Conservation (phyloP, 225 moss, liverwort and hornwort genomes). For the Antitrichia curtipendula region DNA sequence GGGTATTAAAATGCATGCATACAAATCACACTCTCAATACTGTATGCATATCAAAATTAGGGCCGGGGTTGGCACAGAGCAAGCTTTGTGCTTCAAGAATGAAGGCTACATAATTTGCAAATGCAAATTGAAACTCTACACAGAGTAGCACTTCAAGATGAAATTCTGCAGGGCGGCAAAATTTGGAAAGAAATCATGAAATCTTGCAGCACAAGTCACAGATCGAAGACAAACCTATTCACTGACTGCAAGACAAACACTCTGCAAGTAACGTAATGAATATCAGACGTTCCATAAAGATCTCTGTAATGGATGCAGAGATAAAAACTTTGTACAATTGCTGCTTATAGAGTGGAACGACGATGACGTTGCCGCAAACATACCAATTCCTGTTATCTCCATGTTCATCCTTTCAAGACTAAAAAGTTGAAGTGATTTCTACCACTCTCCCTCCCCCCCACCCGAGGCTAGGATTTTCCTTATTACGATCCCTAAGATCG, state of each 20-base stretch:
- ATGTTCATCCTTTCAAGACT: background rate
- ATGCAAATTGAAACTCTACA: background rate
- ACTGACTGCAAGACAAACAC: background rate
- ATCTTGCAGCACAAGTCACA: background rate
- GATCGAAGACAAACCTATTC: background rate
- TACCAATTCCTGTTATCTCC: background rate
- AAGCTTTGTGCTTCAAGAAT: background rate
- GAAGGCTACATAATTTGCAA: too few species aligned
- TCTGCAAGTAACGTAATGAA: background rate
- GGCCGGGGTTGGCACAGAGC: background rate
- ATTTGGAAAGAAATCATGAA: background rate
- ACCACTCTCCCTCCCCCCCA: background rate
- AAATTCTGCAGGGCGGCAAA: background rate
- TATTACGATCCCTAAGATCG: background rate
- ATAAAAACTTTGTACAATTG: conserved; percentile 12
- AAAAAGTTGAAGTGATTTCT: background rate
- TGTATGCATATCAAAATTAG: too few species aligned
- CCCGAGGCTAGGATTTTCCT: background rate
- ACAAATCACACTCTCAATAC: background rate
- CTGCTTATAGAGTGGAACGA: background rate
- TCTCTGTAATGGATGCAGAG: background rate
- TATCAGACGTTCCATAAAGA: conserved; percentile 4
- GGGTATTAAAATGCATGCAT: too few species aligned
- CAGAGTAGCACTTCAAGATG: background rate
- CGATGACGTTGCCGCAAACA: background rate